These are phyloP conservation scores for Amborella trichopoda DNA, from an alignment of 164 flowering plant genomes.

Conservation along the genomic window DNA sequence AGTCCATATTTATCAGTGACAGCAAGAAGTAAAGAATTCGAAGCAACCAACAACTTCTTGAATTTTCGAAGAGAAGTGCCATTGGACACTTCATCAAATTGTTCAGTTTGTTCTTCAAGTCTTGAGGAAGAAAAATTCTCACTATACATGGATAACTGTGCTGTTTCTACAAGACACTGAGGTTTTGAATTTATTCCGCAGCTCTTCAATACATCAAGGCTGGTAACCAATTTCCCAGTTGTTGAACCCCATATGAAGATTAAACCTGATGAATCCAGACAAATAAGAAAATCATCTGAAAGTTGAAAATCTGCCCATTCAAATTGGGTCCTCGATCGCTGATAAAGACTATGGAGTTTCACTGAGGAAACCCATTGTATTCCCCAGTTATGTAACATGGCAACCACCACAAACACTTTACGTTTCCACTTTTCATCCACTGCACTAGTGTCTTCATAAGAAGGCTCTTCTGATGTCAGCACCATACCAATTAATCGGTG, in stretches of 20 bases:
- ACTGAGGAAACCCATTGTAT: slow-evolving; percentile 70
- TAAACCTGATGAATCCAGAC: slow-evolving; percentile 54
- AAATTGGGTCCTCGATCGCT: slow-evolving; percentile 12
- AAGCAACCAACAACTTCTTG: slow-evolving; percentile 45
- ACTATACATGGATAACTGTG: slow-evolving; percentile 6
- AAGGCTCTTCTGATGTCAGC: slow-evolving; percentile 20
- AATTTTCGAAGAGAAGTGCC: slow-evolving; percentile 22
- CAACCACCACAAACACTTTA: slow-evolving; percentile 33
- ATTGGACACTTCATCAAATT: slow-evolving; percentile 7
- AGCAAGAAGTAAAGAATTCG: slow-evolving; percentile 54
- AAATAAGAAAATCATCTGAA: slow-evolving; percentile 56
- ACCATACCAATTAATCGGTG: slow-evolving; percentile 56
- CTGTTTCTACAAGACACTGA: slow-evolving; percentile 7
- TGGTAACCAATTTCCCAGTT: slow-evolving; percentile 45
- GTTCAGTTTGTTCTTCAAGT: slow-evolving; percentile 9
- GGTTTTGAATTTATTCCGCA: slow-evolving; percentile 24
- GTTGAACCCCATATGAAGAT: slow-evolving; percentile 38
- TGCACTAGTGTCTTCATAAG: slow-evolving; percentile 8
- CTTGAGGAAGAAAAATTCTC: slow-evolving; percentile 3
- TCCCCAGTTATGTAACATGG: slow-evolving; percentile 38
- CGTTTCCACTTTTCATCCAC: slow-evolving; percentile 11
- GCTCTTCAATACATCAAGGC: slow-evolving; percentile 32
- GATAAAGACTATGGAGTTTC: slow-evolving; percentile 27
- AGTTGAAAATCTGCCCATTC: slow-evolving; percentile 77
- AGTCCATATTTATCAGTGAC: slow-evolving; percentile 68